Percentiles rank a stretch among this genome's conserved stretches.
phyloP scores from a whole-genome alignment of 225 moss, liverwort and hornwort genomes.

The Asterella californica region DNA sequence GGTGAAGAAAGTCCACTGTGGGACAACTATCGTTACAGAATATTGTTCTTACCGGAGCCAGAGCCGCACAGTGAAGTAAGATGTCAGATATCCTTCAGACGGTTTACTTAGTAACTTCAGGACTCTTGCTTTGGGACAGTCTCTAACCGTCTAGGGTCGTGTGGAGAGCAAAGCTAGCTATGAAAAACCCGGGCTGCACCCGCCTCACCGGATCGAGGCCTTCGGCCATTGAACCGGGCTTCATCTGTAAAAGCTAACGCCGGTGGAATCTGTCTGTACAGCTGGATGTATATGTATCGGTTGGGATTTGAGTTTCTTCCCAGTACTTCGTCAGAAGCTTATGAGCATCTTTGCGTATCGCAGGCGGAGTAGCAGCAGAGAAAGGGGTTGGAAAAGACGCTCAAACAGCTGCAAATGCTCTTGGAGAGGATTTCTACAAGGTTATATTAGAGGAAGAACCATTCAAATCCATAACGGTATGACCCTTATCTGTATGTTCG shows the following conservation, averaged over 20 bases:
- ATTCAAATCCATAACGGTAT: constrained; percentile 76
- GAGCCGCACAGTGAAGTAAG: not conserved
- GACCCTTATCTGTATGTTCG: not conserved
- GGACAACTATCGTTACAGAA: not conserved
- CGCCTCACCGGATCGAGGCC: too few species aligned
- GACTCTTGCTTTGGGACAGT: not conserved
- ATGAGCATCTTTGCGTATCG: not conserved
- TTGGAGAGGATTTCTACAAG: constrained; percentile 71
- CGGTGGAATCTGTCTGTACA: too few species aligned
- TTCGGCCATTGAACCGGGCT: too few species aligned
- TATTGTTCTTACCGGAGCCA: too few species aligned
- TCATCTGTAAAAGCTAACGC: too few species aligned
- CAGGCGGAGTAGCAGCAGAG: constrained; percentile 68
- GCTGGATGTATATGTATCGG: too few species aligned
- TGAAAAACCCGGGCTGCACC: too few species aligned
- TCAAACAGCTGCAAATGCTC: constrained; percentile 42
- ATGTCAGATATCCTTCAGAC: not conserved
- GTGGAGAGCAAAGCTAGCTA: too few species aligned
- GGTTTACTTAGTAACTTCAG: not conserved
- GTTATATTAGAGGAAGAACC: constrained; percentile 76
- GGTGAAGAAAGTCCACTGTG: not conserved
- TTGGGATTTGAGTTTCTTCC: too few species aligned
- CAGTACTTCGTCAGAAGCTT: not conserved
- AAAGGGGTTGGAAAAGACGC: constrained; percentile 49
- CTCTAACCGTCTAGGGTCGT: too few species aligned